Evolutionary conservation across 148 eudicot species (phyloP).

Genomic region (Camellia japonica): DNA sequence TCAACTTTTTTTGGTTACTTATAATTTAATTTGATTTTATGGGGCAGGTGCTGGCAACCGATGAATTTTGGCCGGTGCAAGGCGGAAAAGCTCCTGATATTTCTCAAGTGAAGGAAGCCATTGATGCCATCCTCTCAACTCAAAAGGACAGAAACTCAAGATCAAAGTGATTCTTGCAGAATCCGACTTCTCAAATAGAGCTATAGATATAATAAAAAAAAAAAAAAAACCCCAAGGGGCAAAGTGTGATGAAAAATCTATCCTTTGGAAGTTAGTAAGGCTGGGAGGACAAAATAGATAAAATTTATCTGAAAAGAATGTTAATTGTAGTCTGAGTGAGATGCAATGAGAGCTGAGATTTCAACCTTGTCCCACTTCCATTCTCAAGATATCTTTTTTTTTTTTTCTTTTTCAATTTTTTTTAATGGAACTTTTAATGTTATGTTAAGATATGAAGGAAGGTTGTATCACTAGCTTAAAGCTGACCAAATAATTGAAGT

Average conservation of each 20-base stretch:
- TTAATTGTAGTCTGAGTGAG: background rate
- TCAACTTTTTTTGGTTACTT: background rate
- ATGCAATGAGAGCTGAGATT: slow-evolving; percentile 10
- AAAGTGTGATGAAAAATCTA: background rate
- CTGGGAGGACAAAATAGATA: background rate
- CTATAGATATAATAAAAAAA: background rate
- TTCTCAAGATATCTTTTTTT: background rate
- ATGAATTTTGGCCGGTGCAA: slow-evolving; percentile 91
- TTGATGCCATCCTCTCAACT: slow-evolving; percentile 79
- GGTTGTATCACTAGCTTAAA: background rate
- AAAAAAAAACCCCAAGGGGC: background rate
- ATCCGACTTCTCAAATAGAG: background rate
- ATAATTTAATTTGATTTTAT: background rate
- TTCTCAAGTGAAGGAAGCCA: slow-evolving; percentile 87
- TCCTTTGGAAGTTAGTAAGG: slow-evolving; percentile 9
- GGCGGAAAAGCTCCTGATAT: slow-evolving; percentile 86
- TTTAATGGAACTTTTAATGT: background rate
- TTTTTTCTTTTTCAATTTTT: background rate
- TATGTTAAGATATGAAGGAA: background rate
- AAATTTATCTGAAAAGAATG: slow-evolving; percentile 10
- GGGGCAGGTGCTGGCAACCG: slow-evolving; percentile 85
- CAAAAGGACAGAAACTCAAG: slow-evolving; percentile 54
- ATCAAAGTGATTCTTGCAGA: slow-evolving; percentile 27
- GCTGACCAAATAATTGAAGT: slow-evolving; percentile 1
- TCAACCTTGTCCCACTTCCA: slow-evolving; percentile 10